A percentile compares a stretch with the other conserved stretches of the same genome.
Conservation (phyloP, 768 basidiomycete species). For the Mycena metata region DNA sequence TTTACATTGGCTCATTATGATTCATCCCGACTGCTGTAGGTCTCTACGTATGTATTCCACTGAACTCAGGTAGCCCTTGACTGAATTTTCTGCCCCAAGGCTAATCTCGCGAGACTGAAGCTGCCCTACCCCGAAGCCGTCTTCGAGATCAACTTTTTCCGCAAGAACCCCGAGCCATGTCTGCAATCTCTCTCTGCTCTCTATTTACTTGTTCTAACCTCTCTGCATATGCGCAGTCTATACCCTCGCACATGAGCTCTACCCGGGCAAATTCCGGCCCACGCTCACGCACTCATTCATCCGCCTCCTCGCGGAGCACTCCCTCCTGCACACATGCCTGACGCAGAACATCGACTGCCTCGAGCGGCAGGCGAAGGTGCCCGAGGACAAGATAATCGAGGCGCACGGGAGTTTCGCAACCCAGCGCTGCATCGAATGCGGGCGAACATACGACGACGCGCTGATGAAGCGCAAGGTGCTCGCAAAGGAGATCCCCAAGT, state of each 20-base stretch:
- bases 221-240: conserved; percentile 67
- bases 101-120: conserved; percentile 81
- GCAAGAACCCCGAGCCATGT: conserved; percentile 85
- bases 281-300: conserved; percentile 94
- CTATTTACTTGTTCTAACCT: neutral
- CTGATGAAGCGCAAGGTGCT: conserved; percentile 77
- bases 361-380: conserved; percentile 52
- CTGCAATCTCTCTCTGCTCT: conserved; percentile 40
- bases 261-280: conserved; percentile 91
- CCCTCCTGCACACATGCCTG: conserved; percentile 81
- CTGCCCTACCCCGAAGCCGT: conserved; percentile 96
- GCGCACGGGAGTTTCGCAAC: conserved; percentile 96
- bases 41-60: conserved; percentile 60
- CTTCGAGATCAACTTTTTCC: conserved; percentile 92
- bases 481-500: conserved; percentile 76
- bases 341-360: conserved; percentile 57
- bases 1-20: neutral
- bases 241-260: conserved; percentile 92
- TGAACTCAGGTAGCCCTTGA: neutral
- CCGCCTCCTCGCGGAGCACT: conserved; percentile 78
- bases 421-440: conserved; percentile 87
- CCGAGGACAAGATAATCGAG: conserved; percentile 83
- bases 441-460: conserved; percentile 66
- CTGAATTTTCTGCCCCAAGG: conserved; percentile 54
- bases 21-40: conserved; percentile 49